Evolutionary conservation across 1,139 yeast species (phyloP).

Genomic region (Blastobotrys elegans): DNA sequence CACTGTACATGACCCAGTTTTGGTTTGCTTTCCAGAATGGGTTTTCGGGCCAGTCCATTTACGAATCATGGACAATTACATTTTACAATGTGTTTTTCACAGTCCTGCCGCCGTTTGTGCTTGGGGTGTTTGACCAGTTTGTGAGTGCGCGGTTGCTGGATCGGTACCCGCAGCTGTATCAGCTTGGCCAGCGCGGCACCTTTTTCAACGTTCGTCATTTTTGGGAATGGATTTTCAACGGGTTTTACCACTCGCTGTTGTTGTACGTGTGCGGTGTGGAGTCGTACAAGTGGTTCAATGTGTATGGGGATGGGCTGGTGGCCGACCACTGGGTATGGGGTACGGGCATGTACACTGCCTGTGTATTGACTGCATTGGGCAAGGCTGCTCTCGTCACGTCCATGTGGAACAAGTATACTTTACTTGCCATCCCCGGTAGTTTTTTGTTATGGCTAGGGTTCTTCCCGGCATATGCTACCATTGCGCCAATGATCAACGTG

Average conservation of each 20-base stretch:
- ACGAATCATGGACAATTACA: slow-evolving; percentile 97
- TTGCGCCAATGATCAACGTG: slow-evolving; percentile 80
- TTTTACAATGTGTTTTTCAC: slow-evolving; percentile 95
- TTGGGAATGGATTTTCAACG: slow-evolving; percentile 97
- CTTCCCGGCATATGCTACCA: slow-evolving; percentile 79
- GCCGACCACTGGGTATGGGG: slow-evolving; percentile 97
- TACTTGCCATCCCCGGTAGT: slow-evolving; percentile 94
- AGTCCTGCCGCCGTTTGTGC: slow-evolving; percentile 89
- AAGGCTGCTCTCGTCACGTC: slow-evolving; percentile 91
- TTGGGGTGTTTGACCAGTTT: slow-evolving; percentile 96
- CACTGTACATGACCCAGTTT: slow-evolving; percentile 94
- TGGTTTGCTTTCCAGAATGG: slow-evolving; percentile 95
- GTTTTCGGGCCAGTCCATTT: slow-evolving; percentile 91
- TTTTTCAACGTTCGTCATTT: slow-evolving; percentile 88
- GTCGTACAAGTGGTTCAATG: slow-evolving; percentile 66
- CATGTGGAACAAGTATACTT: slow-evolving; percentile 91
- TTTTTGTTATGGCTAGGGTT: slow-evolving; percentile 75
- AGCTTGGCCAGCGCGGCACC: slow-evolving; percentile 79
- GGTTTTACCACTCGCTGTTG: slow-evolving; percentile 88
- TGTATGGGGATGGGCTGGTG: slow-evolving; percentile 57
- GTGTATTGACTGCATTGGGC: slow-evolving; percentile 84
- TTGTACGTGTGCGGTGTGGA: slow-evolving; percentile 69
- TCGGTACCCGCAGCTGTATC: slow-evolving; percentile 88
- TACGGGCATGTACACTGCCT: slow-evolving; percentile 79
- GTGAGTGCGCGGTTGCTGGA: slow-evolving; percentile 85